Evolutionary conservation across 345 rosid genomes (phyloP).

Genomic region (Carallia brachiata): DNA sequence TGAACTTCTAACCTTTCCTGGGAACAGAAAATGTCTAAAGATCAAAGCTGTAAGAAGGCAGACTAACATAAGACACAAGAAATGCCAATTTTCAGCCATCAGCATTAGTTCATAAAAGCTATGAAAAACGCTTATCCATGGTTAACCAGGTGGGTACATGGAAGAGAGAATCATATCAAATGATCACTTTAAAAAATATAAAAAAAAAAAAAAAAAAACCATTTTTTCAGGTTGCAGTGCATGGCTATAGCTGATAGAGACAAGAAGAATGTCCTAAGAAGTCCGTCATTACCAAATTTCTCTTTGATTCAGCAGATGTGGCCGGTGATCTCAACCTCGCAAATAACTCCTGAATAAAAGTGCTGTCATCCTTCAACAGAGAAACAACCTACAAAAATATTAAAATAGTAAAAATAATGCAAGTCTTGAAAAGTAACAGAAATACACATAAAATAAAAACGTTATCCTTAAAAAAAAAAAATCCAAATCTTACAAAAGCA

Average conservation of each 20-base stretch:
- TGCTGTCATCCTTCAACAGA: constrained; percentile 69
- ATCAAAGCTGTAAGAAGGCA: not conserved
- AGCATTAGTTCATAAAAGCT: too few relatives aligned
- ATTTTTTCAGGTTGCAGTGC: not conserved
- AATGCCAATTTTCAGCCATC: too few relatives aligned
- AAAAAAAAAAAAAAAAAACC: too few relatives aligned
- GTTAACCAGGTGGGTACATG: too few relatives aligned
- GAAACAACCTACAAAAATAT: constrained; percentile 62
- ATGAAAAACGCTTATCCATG: too few relatives aligned
- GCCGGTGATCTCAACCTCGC: constrained; percentile 61
- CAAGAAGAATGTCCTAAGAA: not conserved
- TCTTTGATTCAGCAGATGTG: constrained; percentile 69
- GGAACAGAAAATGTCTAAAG: not conserved
- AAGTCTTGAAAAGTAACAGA: not conserved
- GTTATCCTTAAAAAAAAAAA: constrained; percentile 3
- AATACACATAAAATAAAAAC: not conserved
- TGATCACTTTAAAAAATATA: too few relatives aligned
- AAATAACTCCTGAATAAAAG: constrained; percentile 87
- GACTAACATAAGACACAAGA: too few relatives aligned
- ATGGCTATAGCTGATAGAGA: not conserved
- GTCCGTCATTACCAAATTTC: constrained; percentile 61
- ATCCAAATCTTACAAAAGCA: constrained; percentile 59
- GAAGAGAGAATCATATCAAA: too few relatives aligned
- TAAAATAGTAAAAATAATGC: constrained; percentile 11
- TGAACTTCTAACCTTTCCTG: not conserved